Base-by-base conservation (phyloP, 169 alveolate genomes). In the Plasmodium sp. region DNA sequence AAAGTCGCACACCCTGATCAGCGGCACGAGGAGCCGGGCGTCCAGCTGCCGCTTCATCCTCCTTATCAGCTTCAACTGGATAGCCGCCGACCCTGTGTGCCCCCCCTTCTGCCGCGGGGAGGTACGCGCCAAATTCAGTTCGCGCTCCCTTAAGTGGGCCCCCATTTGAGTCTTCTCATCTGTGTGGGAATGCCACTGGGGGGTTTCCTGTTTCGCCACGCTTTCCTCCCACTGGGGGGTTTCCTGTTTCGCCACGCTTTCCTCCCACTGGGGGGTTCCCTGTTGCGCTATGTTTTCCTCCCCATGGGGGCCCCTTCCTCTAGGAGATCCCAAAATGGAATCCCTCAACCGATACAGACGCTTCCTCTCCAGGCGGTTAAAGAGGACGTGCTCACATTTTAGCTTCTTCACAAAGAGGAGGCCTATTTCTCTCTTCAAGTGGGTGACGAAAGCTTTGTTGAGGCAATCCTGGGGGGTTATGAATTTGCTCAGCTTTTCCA, bases 41-140 rank as follows among this genome's bases (percentile, higher is more conserved):
- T 18, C 31, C n/a, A 86, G 27, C 71, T 86, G 62, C 31, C 34
- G 75, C 81, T 86, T 86, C 93, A 86, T 36, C 67, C 81, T 86
- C 33, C 39, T 56, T 75, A 86, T 86, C 39, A 86, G 45, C 67
- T 71, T 86, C 48, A 86, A 75, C 81, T 75, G 81, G 3, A 58
- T 86, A 18, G 16, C 14, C 45, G 79, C 81, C 3, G 84, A 75
- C 33, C 33, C 67, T 56, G 39, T 31, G 14, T n/a, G 16, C 2
- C n/a, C 77, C n/a, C 33, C n/a, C 39, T 2, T 27, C 27, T 67
- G n/a, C n/a, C 18, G 77, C 2, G 43, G 5, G 33, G n/a, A 31
- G 41, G n/a, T 31, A 67, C 18, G 16, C 22, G 39, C 43, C 5
- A 41, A 67, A 31, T 67, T 67, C 39, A 67, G 39, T 67, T 27